Evolutionary conservation across 2,329 filamentous ascomycete genomes (phyloP).

Genomic region (Neofusicoccum parvum): DNA sequence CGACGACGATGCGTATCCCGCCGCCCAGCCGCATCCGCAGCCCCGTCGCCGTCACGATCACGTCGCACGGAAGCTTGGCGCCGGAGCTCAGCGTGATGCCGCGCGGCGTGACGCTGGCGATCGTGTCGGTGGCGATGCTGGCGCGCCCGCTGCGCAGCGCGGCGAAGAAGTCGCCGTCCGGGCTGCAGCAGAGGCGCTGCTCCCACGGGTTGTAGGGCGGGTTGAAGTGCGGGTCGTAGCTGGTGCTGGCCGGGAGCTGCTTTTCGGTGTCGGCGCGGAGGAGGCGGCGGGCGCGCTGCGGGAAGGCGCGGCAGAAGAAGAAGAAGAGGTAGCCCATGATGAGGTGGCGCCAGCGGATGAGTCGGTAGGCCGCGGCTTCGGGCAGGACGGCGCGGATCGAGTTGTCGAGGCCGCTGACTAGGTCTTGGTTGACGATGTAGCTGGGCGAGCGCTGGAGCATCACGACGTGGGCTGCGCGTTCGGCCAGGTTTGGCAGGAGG

Average conservation of each 20-base stretch:
- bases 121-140: slow-evolving; percentile 57
- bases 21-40: slow-evolving; percentile 60
- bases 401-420: too few relatives aligned
- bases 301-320: slow-evolving; percentile 56
- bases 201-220: slow-evolving; percentile 59
- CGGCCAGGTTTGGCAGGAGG: too few relatives aligned
- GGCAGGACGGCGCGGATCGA: too few relatives aligned
- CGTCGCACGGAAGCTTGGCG: slow-evolving; percentile 55
- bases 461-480: too few relatives aligned
- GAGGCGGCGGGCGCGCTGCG: slow-evolving; percentile 49
- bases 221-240: slow-evolving; percentile 48
- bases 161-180: slow-evolving; percentile 61
- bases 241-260: slow-evolving; percentile 52
- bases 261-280: slow-evolving; percentile 49
- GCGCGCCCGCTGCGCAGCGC: slow-evolving; percentile 54
- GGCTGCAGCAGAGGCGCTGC: slow-evolving; percentile 72
- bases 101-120: slow-evolving; percentile 52
- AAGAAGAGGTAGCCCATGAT: slow-evolving; percentile 40
- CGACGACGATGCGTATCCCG: slow-evolving; percentile 52
- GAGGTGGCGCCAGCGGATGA: too few relatives aligned
- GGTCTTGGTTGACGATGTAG: too few relatives aligned
- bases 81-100: slow-evolving; percentile 49
- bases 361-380: too few relatives aligned
- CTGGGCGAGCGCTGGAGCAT: too few relatives aligned
- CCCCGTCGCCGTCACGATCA: slow-evolving; percentile 68